Evolutionary conservation across 1,284 basidiomycete genomes (phyloP).

Genomic region (Ustilago curta): DNA sequence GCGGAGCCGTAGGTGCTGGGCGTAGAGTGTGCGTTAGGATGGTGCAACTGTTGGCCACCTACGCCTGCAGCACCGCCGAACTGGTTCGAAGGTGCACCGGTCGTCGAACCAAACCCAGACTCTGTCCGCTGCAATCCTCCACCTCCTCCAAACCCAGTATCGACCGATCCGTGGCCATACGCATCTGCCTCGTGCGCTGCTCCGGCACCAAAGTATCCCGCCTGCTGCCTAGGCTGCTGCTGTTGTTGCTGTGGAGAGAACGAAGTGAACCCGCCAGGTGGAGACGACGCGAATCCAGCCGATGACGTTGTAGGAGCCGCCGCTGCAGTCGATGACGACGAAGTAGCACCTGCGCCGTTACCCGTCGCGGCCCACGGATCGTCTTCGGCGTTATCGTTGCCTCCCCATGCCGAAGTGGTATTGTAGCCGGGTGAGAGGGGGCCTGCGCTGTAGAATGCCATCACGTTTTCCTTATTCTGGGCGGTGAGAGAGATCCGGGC

Average conservation of each 20-base stretch:
- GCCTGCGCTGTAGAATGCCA: conserved; percentile 53
- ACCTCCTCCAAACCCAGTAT: conserved; percentile 18
- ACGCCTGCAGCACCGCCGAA: conserved; percentile 5
- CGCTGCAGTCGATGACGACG: conserved; percentile 14
- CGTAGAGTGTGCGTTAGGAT: conserved; percentile 29
- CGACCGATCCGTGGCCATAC: conserved; percentile 13
- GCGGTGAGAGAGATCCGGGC: background rate
- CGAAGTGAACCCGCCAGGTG: conserved; percentile 31
- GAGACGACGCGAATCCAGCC: conserved; percentile 22
- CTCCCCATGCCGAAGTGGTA: conserved; percentile 51
- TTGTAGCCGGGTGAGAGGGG: conserved; percentile 50
- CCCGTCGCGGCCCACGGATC: conserved; percentile 52
- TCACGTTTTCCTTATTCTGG: background rate
- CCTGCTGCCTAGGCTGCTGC: conserved; percentile 15
- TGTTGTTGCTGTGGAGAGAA: conserved; percentile 40
- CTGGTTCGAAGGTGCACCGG: conserved; percentile 1
- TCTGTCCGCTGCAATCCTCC: too few species aligned
- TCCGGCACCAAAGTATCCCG: conserved; percentile 24
- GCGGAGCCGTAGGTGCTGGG: conserved; percentile 32
- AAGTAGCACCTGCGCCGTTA: background rate
- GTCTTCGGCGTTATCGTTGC: conserved; percentile 45
- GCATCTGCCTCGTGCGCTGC: conserved; percentile 30
- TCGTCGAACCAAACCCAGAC: conserved; percentile 13
- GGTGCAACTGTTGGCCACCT: conserved; percentile 12
- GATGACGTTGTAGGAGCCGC: conserved; percentile 14